Conservation (phyloP, 768 basidiomycete species). For the Trametes cubensis region DNA sequence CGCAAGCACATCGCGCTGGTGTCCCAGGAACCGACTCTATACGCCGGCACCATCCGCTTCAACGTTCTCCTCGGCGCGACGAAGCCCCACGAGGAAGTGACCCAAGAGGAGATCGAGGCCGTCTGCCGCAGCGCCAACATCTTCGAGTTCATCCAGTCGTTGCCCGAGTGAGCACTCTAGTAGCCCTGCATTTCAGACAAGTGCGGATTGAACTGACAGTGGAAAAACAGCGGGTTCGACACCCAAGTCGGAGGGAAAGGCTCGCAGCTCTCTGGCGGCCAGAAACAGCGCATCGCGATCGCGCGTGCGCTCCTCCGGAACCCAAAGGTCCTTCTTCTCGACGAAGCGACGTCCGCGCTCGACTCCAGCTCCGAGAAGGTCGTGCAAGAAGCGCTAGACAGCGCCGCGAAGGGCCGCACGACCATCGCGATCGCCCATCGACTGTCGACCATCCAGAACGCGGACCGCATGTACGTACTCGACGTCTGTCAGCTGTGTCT, state of each 20-base stretch:
- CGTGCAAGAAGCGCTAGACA: slow-evolving; percentile 92
- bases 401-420: slow-evolving; percentile 88
- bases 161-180: slow-evolving; percentile 68
- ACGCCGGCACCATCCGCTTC: slow-evolving; percentile 89
- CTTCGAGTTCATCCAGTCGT: slow-evolving; percentile 81
- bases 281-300: slow-evolving; percentile 84
- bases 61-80: slow-evolving; percentile 87
- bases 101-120: slow-evolving; percentile 82
- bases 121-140: slow-evolving; percentile 89
- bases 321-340: slow-evolving; percentile 84
- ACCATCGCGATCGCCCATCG: slow-evolving; percentile 96
- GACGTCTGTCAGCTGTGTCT: not conserved
- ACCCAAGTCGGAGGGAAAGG: slow-evolving; percentile 92
- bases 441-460: slow-evolving; percentile 90
- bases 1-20: slow-evolving; percentile 87
- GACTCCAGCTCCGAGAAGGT: slow-evolving; percentile 93
- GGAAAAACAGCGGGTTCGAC: slow-evolving; percentile 72
- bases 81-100: slow-evolving; percentile 76
- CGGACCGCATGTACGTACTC: slow-evolving; percentile 75
- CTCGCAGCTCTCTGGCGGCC: slow-evolving; percentile 85
- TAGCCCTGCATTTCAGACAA: not conserved
- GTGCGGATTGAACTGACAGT: slow-evolving; percentile 10
- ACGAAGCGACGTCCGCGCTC: slow-evolving; percentile 90
- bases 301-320: slow-evolving; percentile 91
- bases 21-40: slow-evolving; percentile 90